Evolutionary conservation across 768 basidiomycete species (phyloP).

Genomic region (Clavulina sp.): DNA sequence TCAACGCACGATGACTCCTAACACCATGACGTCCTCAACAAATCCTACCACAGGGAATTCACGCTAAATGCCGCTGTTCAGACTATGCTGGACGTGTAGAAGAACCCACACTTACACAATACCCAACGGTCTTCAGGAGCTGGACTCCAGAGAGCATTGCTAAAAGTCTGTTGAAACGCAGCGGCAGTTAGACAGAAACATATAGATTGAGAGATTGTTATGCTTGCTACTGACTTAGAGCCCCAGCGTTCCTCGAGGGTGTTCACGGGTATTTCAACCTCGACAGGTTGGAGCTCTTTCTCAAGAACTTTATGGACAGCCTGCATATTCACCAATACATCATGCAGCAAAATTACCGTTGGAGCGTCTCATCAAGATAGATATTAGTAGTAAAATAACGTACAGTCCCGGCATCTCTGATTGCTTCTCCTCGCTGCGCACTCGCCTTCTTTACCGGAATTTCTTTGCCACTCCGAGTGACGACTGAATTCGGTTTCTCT

Average conservation of each 20-base stretch:
- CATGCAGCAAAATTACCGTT: background rate
- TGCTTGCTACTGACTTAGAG: slow-evolving; percentile 14
- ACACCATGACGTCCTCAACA: slow-evolving; percentile 18
- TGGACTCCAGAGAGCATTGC: slow-evolving; percentile 21
- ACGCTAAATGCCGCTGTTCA: no score
- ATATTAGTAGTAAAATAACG: slow-evolving; percentile 1
- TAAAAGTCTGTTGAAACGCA: slow-evolving; percentile 15
- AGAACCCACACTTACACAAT: slow-evolving; percentile 11
- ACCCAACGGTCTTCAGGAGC: slow-evolving; percentile 17
- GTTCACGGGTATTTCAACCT: slow-evolving; percentile 15
- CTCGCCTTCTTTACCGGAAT: slow-evolving; percentile 19
- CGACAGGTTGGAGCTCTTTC: slow-evolving; percentile 19
- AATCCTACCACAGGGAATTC: slow-evolving; percentile 22
- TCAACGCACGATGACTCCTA: slow-evolving; percentile 20
- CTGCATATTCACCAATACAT: slow-evolving; percentile 7
- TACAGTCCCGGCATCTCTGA: slow-evolving; percentile 19
- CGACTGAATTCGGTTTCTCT: slow-evolving; percentile 17
- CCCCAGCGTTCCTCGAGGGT: slow-evolving; percentile 21
- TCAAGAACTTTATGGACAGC: slow-evolving; percentile 22
- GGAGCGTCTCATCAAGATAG: background rate
- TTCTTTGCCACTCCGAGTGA: slow-evolving; percentile 16
- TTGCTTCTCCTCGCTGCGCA: slow-evolving; percentile 18
- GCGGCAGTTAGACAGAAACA: background rate
- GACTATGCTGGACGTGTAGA: background rate
- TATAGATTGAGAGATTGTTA: background rate